Evolutionary conservation across 306 rosid species (phyloP), one percentile per base, ranked within the genome.

Genomic region (Arachis stenosperma): DNA sequence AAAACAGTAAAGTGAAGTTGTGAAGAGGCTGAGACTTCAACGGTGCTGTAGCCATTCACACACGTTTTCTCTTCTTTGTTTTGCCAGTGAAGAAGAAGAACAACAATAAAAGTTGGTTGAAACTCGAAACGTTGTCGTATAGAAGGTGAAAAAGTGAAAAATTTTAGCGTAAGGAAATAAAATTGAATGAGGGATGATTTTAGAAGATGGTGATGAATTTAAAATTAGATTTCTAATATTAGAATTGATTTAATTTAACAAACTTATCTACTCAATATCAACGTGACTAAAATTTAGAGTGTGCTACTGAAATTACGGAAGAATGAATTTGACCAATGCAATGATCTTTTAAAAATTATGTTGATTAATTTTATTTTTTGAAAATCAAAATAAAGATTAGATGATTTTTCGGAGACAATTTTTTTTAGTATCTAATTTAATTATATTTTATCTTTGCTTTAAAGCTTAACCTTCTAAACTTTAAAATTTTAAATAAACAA

Each of bases 11-110:
- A 9, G 97, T 51, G 81, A 94, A 94, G 85, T 94, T 94, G 87
- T 94, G 97, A 55, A 94, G 86, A 43, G 96, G 99, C 69, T 86
- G 89, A 9, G 99, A 86, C 85, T 94, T 91, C 46, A 72, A 90
- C 9, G 97, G 99, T 11, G 89, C 89, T 6, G 97, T 88, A 17
- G 97, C 89, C 99, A 94, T 94, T 83, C 14, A 50, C 55, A 46
- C 55, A 12, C 55, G 8, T 50, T 50, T 50, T 46, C 5, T 8
- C n/a, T 50, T 7, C 51, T 46, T 46, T 11, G 46, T 46, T 46
- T 46, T 13, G 51, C 1, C 3, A 33, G 4, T 33, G 3, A 33
- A 33, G 3, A 33, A 33, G 4, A 33, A 22, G 27, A 22, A 33
- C 0, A 33, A 33, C 37, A 2, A 46, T 4, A 11, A 46, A 14